Conservation (phyloP, 1,284 basidiomycete species). For the Boletus putidus region DNA sequence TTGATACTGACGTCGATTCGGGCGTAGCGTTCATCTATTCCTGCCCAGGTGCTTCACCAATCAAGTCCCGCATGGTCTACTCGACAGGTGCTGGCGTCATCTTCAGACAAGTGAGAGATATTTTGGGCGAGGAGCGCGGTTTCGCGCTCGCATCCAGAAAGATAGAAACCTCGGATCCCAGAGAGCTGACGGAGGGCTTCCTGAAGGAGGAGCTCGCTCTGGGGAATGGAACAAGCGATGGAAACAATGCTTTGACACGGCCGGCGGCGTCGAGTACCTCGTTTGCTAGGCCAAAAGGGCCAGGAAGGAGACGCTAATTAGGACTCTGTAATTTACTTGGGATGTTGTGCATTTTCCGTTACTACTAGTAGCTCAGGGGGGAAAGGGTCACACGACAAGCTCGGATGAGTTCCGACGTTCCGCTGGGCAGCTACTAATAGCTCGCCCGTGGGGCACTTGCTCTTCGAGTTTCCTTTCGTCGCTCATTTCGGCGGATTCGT, state of each 20-base stretch:
- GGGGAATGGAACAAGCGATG: conserved; percentile 17
- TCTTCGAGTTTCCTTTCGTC: not conserved
- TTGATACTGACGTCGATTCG: conserved; percentile 12
- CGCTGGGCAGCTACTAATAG: conserved; percentile 4
- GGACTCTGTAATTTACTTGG: not conserved
- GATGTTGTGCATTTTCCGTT: too few species aligned
- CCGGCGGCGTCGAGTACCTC: conserved; percentile 40
- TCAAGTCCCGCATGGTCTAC: conserved; percentile 87
- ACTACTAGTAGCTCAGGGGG: too few species aligned
- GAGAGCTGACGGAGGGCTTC: conserved; percentile 66
- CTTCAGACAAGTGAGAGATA: conserved; percentile 55
- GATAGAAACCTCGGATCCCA: conserved; percentile 81
- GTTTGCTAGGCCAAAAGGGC: conserved; percentile 64
- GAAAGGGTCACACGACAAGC: conserved; percentile 6
- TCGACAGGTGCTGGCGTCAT: conserved; percentile 65
- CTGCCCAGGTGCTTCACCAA: conserved; percentile 75
- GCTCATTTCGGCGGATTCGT: not conserved
- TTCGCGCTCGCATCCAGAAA: conserved; percentile 54
- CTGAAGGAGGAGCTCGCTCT: conserved; percentile 59
- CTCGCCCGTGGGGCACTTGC: too few species aligned
- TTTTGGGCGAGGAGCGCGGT: conserved; percentile 47
- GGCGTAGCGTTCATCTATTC: conserved; percentile 81
- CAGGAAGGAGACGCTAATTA: conserved; percentile 47
- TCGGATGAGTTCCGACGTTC: conserved; percentile 25
- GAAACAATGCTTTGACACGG: conserved; percentile 10